Evolutionary conservation across 768 basidiomycete genomes (phyloP).

Genomic region (Lentinula sp.): DNA sequence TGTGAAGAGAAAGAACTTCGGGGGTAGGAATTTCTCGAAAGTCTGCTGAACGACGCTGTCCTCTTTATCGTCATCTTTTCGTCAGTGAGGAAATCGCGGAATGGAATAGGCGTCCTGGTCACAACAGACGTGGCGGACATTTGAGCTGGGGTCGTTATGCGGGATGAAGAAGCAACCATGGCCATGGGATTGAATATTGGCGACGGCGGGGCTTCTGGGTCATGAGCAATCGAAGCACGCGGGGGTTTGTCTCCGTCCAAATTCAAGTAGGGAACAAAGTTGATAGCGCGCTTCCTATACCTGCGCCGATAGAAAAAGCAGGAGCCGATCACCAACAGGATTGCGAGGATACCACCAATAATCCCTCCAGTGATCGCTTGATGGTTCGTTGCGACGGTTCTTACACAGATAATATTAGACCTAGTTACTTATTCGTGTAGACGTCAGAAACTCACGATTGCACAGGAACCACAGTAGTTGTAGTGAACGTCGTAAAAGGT

Average conservation of each 20-base stretch:
- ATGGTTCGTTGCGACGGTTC: background rate
- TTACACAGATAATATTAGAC: background rate
- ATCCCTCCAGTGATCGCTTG: background rate
- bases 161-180: background rate
- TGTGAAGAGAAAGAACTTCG: background rate
- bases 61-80: background rate
- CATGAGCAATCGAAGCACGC: background rate
- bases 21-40: background rate
- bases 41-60: background rate
- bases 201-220: background rate
- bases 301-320: background rate
- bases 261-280: background rate
- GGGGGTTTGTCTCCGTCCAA: slow-evolving; percentile 1
- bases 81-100: background rate
- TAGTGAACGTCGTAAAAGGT: background rate
- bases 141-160: background rate
- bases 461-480: background rate
- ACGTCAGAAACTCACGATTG: background rate
- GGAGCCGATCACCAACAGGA: background rate
- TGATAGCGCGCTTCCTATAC: background rate
- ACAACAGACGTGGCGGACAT: background rate
- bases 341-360: background rate
- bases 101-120: background rate
- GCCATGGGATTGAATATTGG: slow-evolving; percentile 2
- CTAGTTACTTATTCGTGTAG: background rate